Evolutionary conservation across 179 eudicot species (phyloP), one percentile per base, ranked within the genome.

Genomic region (Vitellaria paradoxa): DNA sequence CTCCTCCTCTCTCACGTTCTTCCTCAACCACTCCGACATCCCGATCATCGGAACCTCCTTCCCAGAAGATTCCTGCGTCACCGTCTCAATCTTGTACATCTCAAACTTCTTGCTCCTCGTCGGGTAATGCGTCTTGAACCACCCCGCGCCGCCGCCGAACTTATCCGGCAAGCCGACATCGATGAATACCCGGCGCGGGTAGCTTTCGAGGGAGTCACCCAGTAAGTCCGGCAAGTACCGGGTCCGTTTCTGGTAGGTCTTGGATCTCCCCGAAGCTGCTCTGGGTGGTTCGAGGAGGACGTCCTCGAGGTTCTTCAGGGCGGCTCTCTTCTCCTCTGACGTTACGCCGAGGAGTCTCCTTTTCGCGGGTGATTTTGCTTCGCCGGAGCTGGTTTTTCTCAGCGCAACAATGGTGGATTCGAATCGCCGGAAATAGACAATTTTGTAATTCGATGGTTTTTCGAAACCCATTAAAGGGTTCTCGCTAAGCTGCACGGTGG

Each of bases 221-320:
- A 88, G 53, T 14, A 95, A 77, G 65, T 91, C 91, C 0, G 98
- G 98, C 21, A 95, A 87, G 77, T 83, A 95, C 23, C 82, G 87
- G 5, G 93, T 88, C 60, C 83, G 87, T 56, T 90, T 88, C n/a
- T 85, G 65, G 70, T 81, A 85, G 0, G 78, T 65, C 57, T 67
- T 86, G 2, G 90, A 86, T 68, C 79, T 91, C 5, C 88, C 86
- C n/a, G 83, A 83, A 9, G 89, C 79, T 8, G 86, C 83, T 23
- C 96, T 75, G 0, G 97, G 97, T 2, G 97, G 97, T 75, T 95
- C 98, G 7, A 93, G 83, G 67, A 90, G 86, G 12, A 89, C 97
- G 57, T 91, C 93, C 77, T 95, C 97, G 4, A 95, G 89, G 30
- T 88, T 87, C 57, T 81, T 84, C 17, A 93, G 70, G 2, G 91